A percentile compares a stretch with the other conserved stretches of the same genome.
Conservation (phyloP, 108 stramenopile genomes). For the Nitzschia inconspicua region DNA sequence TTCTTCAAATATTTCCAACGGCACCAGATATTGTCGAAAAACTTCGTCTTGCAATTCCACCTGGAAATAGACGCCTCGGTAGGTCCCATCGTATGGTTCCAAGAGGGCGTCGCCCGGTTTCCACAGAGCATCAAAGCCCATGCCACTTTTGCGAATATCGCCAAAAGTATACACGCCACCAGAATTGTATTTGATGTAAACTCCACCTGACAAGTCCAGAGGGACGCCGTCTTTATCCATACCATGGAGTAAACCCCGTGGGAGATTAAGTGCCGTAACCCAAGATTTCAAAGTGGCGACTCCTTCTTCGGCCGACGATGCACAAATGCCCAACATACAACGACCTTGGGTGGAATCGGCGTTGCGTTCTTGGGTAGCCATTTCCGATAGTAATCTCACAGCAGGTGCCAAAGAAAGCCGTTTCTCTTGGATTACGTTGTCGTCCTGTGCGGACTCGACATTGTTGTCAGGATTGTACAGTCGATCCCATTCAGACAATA, state of each 20-base stretch:
- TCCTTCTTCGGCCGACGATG: conserved; percentile 67
- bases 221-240: conserved; percentile 84
- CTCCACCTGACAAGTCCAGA: conserved; percentile 54
- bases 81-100: conserved; percentile 81
- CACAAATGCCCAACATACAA: conserved; percentile 80
- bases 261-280: conserved; percentile 54
- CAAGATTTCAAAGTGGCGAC: conserved; percentile 66
- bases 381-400: conserved; percentile 17
- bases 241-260: conserved; percentile 81
- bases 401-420: conserved; percentile 8
- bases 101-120: conserved; percentile 84
- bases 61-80: conserved; percentile 85
- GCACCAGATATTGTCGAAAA: conserved; percentile 73
- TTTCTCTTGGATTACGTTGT: neutral
- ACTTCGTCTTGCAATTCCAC: conserved; percentile 77
- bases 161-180: conserved; percentile 76
- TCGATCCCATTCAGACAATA: conserved; percentile 33
- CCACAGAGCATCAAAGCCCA: conserved; percentile 85
- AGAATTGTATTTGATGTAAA: conserved; percentile 87
- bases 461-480: conserved; percentile 8
- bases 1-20: conserved; percentile 32
- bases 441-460: neutral
- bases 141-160: conserved; percentile 62
- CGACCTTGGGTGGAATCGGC: conserved; percentile 60
- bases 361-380: conserved; percentile 45